phyloP scores from a whole-genome alignment of 371 early-diverging fungal genomes.

The Phascolomyces articulosus region DNA sequence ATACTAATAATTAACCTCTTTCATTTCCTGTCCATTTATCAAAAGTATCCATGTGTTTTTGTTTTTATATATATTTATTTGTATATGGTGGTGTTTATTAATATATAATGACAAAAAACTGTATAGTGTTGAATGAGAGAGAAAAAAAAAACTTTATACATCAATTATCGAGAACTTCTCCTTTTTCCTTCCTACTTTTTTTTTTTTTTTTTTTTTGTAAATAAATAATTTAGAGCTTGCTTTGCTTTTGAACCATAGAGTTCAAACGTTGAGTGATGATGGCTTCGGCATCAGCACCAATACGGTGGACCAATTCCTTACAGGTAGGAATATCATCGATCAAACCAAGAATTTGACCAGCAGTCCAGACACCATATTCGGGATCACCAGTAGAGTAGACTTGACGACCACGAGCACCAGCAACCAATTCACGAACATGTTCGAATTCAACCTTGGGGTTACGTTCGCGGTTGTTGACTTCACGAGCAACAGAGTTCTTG shows the following conservation, averaged over 20 bases:
- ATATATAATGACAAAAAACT: too few species aligned
- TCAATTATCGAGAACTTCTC: too few species aligned
- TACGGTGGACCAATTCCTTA: constrained; percentile 59
- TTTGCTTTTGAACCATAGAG: constrained; percentile 8
- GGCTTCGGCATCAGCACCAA: constrained; percentile 59
- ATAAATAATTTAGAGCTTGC: constrained; percentile 3
- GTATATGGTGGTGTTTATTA: too few species aligned
- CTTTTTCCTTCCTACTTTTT: neutral
- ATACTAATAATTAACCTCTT: too few species aligned
- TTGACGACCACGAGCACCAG: constrained; percentile 72
- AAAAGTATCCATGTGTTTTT: too few species aligned
- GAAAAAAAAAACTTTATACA: too few species aligned
- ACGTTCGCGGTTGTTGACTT: constrained; percentile 70
- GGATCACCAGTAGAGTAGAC: constrained; percentile 73
- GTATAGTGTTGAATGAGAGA: too few species aligned
- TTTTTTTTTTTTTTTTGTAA: too few species aligned
- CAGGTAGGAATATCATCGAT: constrained; percentile 83
- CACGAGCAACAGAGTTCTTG: constrained; percentile 70
- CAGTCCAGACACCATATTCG: constrained; percentile 79
- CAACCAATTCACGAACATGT: constrained; percentile 69
- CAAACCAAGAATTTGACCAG: constrained; percentile 74
- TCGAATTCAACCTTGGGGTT: constrained; percentile 64
- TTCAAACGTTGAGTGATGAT: constrained; percentile 37
- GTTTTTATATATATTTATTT: too few species aligned
- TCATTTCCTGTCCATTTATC: too few species aligned